phyloP scores from a whole-genome alignment of 768 basidiomycete species.

The Boletus rubescentipes region DNA sequence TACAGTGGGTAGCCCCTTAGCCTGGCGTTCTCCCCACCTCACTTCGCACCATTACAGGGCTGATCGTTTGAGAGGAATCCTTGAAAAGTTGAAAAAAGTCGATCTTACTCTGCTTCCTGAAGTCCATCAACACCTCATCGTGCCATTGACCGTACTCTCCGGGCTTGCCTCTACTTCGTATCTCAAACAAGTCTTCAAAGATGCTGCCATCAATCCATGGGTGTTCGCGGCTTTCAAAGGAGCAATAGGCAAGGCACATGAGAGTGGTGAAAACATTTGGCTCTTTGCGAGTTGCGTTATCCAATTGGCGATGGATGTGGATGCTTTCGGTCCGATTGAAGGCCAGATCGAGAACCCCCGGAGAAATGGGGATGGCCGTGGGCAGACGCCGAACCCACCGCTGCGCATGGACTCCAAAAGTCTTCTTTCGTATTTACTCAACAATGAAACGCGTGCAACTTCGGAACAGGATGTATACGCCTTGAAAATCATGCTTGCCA shows the following conservation, averaged over 20 bases:
- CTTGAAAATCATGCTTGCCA: conserved; percentile 1
- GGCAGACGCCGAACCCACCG: not conserved
- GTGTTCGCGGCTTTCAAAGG: not conserved
- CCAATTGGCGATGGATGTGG: not conserved
- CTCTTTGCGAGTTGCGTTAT: conserved; percentile 1
- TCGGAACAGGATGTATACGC: conserved; percentile 1
- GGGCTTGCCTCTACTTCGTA: not conserved
- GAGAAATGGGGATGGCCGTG: not conserved
- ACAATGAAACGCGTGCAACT: not conserved
- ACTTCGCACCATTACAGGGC: not conserved
- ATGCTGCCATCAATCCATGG: not conserved
- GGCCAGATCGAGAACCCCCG: not conserved
- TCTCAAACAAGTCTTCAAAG: not conserved
- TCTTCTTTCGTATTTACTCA: conserved; percentile 1
- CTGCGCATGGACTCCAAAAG: not conserved
- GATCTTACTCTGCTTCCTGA: not conserved
- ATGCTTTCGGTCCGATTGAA: not conserved
- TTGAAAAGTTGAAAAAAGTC: not conserved
- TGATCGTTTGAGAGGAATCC: not conserved
- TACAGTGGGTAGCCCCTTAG: not conserved
- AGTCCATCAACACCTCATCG: not conserved
- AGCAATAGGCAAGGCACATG: not conserved
- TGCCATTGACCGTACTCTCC: conserved; percentile 1
- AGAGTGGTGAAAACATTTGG: not conserved
- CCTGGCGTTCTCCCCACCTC: not conserved